Base-by-base conservation (phyloP, 208 protist species). In the Trypanosoma conorhini region DNA sequence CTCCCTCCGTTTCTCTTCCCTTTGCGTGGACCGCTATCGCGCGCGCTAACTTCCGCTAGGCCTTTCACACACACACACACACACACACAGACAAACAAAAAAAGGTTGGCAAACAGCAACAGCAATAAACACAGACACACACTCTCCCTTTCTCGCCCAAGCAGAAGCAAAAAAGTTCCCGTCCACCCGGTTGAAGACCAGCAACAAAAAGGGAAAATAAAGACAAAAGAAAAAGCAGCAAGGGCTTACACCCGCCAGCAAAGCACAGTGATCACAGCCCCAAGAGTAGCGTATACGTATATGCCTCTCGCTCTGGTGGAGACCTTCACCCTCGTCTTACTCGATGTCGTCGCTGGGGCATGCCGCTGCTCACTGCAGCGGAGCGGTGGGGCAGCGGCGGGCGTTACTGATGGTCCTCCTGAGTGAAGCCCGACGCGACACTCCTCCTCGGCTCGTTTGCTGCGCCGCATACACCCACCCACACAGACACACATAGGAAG, bases 101-200 rank as follows among this genome's bases (percentile, higher is more conserved):
- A 38, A 2, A 46, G 9, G 5, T 46, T 46, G 17, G 8, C 42
- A 10, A 46, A 46, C 8, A 46, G 17, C 17, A 46, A 21, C 9
- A 42, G 12, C 38, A 52, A 52, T 52, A 24, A 22, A 52, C 48
- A 52, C 48, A 52, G 13, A 52, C 48, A 22, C 48, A 52, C 12
- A 22, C 50, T 24, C 50, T 24, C 22, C 7, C 46, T n/a, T 10
- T 51, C 46, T 22, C 46, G 1, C 21, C 9, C 50, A 24, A 12
- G 9, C 50, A 54, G 46, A 44, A 69, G 17, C 10, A 52, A 24
- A 28, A 60, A n/a, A 62, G 13, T 54, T 28, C 50, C 52, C 31
- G 15, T 63, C 1, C 63, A 35, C 50, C 38, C 30, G 46, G 17
- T 50, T 21, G 40, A 51, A 56, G 56, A 68, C 9, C 44, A 68